Percentiles rank a stretch among this genome's conserved stretches.
Evolutionary conservation across 2,329 filamentous ascomycete genomes (phyloP).

Genomic region (Clonostachys solani): DNA sequence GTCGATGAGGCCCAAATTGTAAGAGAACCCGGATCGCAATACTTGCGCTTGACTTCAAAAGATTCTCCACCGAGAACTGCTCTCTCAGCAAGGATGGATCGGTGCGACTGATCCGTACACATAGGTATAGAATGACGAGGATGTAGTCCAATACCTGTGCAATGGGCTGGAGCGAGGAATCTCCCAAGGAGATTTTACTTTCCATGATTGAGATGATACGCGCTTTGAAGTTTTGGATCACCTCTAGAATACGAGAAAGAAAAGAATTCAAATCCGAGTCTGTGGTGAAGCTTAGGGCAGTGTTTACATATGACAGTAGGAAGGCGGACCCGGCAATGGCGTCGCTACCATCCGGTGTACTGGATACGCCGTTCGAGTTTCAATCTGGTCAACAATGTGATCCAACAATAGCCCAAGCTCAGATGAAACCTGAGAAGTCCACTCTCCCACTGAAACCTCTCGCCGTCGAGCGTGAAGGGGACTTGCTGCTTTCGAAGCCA

Average conservation of each 20-base stretch:
- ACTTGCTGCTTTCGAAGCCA: slow-evolving; percentile 4
- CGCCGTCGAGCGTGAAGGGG: slow-evolving; percentile 41
- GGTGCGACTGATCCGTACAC: slow-evolving; percentile 37
- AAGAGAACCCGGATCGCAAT: slow-evolving; percentile 30
- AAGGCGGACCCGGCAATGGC: slow-evolving; percentile 32
- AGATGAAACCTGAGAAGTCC: slow-evolving; percentile 55
- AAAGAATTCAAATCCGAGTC: slow-evolving; percentile 32
- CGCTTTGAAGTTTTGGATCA: slow-evolving; percentile 31
- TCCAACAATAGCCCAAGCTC: slow-evolving; percentile 60
- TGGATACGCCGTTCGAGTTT: slow-evolving; percentile 3
- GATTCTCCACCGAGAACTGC: slow-evolving; percentile 40
- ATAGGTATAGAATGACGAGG: slow-evolving; percentile 24
- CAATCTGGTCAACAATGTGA: slow-evolving; percentile 46
- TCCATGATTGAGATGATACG: background rate
- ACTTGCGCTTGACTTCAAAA: slow-evolving; percentile 37
- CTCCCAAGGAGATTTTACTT: background rate
- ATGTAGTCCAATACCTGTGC: slow-evolving; percentile 12
- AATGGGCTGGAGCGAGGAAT: too few relatives aligned
- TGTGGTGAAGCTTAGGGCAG: slow-evolving; percentile 32
- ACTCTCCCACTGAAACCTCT: slow-evolving; percentile 48
- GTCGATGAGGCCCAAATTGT: slow-evolving; percentile 28
- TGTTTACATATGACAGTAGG: slow-evolving; percentile 40
- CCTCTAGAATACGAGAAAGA: slow-evolving; percentile 34
- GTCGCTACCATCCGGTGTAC: background rate
- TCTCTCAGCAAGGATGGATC: slow-evolving; percentile 21